Evolutionary conservation across 805 yeast genomes (phyloP), one percentile per base, ranked within the genome.

Genomic region (Grigorovia yakushimaensis): DNA sequence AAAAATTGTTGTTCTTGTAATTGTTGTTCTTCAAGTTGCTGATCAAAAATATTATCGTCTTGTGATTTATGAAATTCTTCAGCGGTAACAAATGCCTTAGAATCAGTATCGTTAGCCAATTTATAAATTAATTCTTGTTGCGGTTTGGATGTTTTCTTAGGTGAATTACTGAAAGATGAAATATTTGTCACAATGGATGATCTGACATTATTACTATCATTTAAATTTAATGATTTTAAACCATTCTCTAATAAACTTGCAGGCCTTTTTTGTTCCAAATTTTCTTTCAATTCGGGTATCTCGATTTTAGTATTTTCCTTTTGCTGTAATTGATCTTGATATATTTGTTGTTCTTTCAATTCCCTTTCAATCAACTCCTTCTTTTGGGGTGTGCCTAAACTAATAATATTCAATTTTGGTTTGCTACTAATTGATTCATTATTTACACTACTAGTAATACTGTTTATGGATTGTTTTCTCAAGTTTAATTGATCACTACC

Each of bases 61-160:
- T 15, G 11, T 13, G n/a, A 13, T 19, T 36, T 13, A 11, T 36
- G 49, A 22, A 46, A 55, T 37, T 62, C 65, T 36, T 57, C 55
- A 2, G 67, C 67, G 4, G 67, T 63, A 4, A 59, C 57, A 42
- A 54, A 63, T 7, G 47, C 58, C 38, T 52, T 54, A 7, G 54
- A 56, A 40, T 58, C 58, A 8, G 63, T 58, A 5, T 60, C 48
- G 35, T 58, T 54, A n/a, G 61, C 63, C 30, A 60, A 48, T 45
- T 53, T 49, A 41, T 60, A 60, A 42, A 60, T 45, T 33, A n/a
- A 42, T 23, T 22, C 20, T 21, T 43, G 30, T 19, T 37, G 18
- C 2, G 35, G 17, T 9, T 21, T 24, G 2, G 35, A 15, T 13
- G 13, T 17, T n/a, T 60, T 61, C 4, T 42, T 39, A 1, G 59